Percentiles rank a stretch among this genome's conserved stretches.
Conservation (phyloP, 805 yeast species). For the Debaryomyces prosopidis region DNA sequence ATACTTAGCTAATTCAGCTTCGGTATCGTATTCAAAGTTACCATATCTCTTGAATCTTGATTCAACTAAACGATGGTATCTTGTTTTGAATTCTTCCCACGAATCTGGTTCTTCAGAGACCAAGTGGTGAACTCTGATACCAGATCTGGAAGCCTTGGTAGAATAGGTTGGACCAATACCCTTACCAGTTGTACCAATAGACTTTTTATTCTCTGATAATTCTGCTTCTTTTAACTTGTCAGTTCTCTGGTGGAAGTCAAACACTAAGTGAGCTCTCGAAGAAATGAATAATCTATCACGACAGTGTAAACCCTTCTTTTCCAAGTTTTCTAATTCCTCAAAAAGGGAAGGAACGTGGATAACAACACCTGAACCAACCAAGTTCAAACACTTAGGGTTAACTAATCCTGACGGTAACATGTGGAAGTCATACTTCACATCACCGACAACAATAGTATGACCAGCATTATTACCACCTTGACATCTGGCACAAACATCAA, state of each 20-base stretch:
- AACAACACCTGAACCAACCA: constrained; percentile 92
- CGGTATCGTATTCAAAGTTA: constrained; percentile 82
- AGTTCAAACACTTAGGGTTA: constrained; percentile 84
- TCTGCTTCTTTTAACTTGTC: constrained; percentile 95
- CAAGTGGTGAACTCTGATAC: constrained; percentile 94
- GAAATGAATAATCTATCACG: constrained; percentile 80
- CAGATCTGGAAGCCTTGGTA: constrained; percentile 95
- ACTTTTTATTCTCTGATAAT: constrained; percentile 72
- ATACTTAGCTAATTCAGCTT: constrained; percentile 76
- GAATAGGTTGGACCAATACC: constrained; percentile 99
- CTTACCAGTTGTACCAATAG: constrained; percentile 97
- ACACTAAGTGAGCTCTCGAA: constrained; percentile 93
- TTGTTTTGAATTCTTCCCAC: constrained; percentile 86
- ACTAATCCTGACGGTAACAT: constrained; percentile 99
- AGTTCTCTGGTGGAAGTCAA: constrained; percentile 96
- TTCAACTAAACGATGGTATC: constrained; percentile 72
- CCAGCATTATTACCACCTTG: constrained; percentile 99
- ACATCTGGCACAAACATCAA: constrained; percentile 97
- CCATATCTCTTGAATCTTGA: constrained; percentile 92
- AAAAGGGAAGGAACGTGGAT: constrained; percentile 93
- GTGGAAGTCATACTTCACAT: constrained; percentile 92
- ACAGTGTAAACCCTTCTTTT: constrained; percentile 77
- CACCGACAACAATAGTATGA: constrained; percentile 93
- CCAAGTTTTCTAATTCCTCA: constrained; percentile 78
- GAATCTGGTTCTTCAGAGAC: constrained; percentile 86